A percentile compares a stretch with the other conserved stretches of the same genome.
These are phyloP conservation scores for Triglochin maritima DNA, from an alignment of 106 monocot species.

Conservation along the genomic window DNA sequence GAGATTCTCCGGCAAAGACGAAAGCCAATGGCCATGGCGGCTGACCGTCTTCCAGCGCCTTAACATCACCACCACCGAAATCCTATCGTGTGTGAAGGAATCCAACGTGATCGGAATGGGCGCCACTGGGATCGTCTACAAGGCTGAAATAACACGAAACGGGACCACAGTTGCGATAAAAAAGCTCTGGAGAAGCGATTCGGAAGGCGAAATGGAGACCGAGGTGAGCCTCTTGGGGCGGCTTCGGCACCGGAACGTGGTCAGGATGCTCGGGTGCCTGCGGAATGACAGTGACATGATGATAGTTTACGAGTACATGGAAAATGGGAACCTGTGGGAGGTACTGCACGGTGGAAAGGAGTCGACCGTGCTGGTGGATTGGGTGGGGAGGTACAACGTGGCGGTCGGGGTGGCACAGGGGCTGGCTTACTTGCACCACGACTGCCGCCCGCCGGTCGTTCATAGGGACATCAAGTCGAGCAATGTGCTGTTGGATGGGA, in stretches of 20 bases:
- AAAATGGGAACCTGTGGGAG: conserved; percentile 81
- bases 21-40: conserved; percentile 75
- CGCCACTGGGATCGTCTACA: conserved; percentile 81
- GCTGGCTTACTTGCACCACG: conserved; percentile 85
- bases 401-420: conserved; percentile 69
- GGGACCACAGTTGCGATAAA: conserved; percentile 60
- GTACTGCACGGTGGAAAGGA: conserved; percentile 46
- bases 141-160: conserved; percentile 55
- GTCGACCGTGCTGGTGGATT: conserved; percentile 43
- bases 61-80: conserved; percentile 60
- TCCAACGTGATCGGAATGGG: conserved; percentile 81
- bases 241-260: conserved; percentile 76
- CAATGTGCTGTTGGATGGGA: conserved; percentile 61
- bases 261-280: conserved; percentile 67
- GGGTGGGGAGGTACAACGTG: conserved; percentile 77
- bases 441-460: conserved; percentile 75
- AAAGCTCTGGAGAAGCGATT: conserved; percentile 51
- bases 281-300: conserved; percentile 66
- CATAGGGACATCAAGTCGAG: conserved; percentile 86
- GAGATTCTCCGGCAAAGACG: conserved; percentile 1
- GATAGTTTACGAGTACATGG: conserved; percentile 86
- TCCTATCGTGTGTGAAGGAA: conserved; percentile 73
- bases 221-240: conserved; percentile 62
- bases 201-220: neutral
- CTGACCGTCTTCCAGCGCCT: conserved; percentile 80